A percentile compares a stretch with the other conserved stretches of the same genome.
Evolutionary conservation across 148 eudicot genomes (phyloP).

Genomic region (Chenopodium berlandieri): DNA sequence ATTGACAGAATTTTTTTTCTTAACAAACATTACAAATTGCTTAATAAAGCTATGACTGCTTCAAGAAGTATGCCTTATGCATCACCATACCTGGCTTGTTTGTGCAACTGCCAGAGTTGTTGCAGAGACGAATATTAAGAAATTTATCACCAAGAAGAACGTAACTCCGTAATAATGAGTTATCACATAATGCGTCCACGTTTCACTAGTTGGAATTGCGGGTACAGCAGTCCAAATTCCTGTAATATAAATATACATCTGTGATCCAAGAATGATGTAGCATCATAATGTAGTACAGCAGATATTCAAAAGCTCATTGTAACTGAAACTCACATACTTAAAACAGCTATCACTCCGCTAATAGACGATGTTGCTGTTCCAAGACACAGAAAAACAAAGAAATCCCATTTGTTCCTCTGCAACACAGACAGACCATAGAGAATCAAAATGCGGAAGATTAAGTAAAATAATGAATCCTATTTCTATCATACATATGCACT

Average conservation of each 20-base stretch:
- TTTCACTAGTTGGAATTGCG: constrained; percentile 42
- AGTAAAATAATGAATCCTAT: not conserved
- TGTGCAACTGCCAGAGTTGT: constrained; percentile 52
- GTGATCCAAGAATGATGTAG: constrained; percentile 1
- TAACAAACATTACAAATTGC: not conserved
- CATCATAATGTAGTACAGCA: not conserved
- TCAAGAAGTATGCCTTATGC: not conserved
- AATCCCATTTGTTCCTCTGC: constrained; percentile 96
- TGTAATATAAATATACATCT: constrained; percentile 26
- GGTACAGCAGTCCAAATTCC: constrained; percentile 71
- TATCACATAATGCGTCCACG: constrained; percentile 54
- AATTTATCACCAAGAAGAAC: constrained; percentile 59
- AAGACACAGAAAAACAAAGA: constrained; percentile 67
- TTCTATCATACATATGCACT: not conserved
- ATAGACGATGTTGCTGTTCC: constrained; percentile 54
- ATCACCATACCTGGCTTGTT: constrained; percentile 53
- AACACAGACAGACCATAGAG: constrained; percentile 24
- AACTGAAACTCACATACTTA: constrained; percentile 54
- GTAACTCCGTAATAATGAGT: constrained; percentile 62
- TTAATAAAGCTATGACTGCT: not conserved
- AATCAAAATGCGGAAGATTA: constrained; percentile 14
- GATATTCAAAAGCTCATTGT: constrained; percentile 3
- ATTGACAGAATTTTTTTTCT: not conserved
- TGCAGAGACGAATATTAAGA: constrained; percentile 54
- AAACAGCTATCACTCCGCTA: constrained; percentile 53